Base-by-base conservation (phyloP, 371 early-diverging fungal species). In the Apophysomyces ossiformis region DNA sequence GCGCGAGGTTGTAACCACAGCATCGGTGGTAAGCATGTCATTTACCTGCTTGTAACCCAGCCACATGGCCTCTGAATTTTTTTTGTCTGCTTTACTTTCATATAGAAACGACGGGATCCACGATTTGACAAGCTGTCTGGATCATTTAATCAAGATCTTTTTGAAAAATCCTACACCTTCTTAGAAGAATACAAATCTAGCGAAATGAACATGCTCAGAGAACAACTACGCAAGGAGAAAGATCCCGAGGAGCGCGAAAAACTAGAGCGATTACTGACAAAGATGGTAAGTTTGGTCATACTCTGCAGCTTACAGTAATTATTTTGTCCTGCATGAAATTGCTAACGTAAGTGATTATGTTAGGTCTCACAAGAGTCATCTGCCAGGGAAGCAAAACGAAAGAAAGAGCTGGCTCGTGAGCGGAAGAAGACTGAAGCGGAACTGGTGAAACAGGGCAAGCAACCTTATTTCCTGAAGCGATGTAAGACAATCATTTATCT, bases 101-200 rank as follows among this genome's bases (percentile, higher is more conserved):
- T 26, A 39, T 68, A 87, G 85, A 86, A 88, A 85, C 78, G 84
- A 21, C 87, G 93, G 26, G 97, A 96, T 76, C 97, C 97, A 47
- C 84, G 97, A 50, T 96, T 96, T 75, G 95, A 95, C 75, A 85
- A 84, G 44, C 68, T 92, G 39, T 87, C 90, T 0, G 97, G 97
- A n/a, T 81, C 89, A 43, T 82, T 92, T 57, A 95, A 96, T 75
- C 87, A 89, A 56, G 96, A 92, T 46, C 72, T 96, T 38, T 96
- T 93, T 71, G 87, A 93, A 68, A 89, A 90, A 63, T 92, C 95
- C 7, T 96, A 95, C 73, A 82, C 76, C 1, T 96, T 96, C 72
- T 62, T 96, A 39, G 79, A 90, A 37, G 89, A 92, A 35, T 91
- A 92, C 69, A 87, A 88, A 64, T 76, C 86, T 61, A 74, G 81